Base-by-base conservation (phyloP, 1,284 basidiomycete genomes). In the Puccinia novopanici region DNA sequence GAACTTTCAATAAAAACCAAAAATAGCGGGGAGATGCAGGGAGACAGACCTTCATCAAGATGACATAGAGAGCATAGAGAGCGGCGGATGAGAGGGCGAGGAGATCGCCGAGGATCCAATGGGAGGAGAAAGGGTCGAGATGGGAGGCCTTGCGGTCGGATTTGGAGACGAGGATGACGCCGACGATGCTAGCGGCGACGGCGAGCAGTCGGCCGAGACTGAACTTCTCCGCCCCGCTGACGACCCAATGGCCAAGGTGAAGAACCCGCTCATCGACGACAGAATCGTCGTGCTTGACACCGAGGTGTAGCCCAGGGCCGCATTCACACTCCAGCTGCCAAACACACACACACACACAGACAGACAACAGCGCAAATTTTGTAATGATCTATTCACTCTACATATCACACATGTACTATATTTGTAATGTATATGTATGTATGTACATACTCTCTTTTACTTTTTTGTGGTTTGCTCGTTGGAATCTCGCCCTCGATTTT, bases 41-140 rank as follows among this genome's bases (percentile, higher is more conserved):
- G 19, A 19, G 65, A 15, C n/a, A 13, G 17, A 83, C 82, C 87
- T 99, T 99, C 85, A 99, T 90, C 54, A 98, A 88, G 82, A 92
- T 92, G 50, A 97, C 92, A 86, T 99, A 99, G 72, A 94, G 86
- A 0, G 95, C 92, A 86, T 98, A 98, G 85, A 93, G 92, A 12
- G 93, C 82, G 0, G 94, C 93, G 17, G 92, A 93, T 27, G 93
- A 84, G 54, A 97, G 87, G 0, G 94, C 93, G 10, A 96, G 88
- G 30, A 88, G 82, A 86, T 98, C 94, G 54, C 95, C 94, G 6
- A 72, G 48, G 27, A 72, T 27, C 34, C 65, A 52, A 50, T 80
- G 55, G 6, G 37, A 27, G 24, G 37, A 73, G 45, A 55, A 42
- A 37, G 19, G 52, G 24, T 40, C 37, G 12, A 37, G 50, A 34